Percentiles rank a stretch among this genome's conserved stretches.
phyloP scores from a whole-genome alignment of 202 grass and related monocot genomes.

The Digitaria exilis region DNA sequence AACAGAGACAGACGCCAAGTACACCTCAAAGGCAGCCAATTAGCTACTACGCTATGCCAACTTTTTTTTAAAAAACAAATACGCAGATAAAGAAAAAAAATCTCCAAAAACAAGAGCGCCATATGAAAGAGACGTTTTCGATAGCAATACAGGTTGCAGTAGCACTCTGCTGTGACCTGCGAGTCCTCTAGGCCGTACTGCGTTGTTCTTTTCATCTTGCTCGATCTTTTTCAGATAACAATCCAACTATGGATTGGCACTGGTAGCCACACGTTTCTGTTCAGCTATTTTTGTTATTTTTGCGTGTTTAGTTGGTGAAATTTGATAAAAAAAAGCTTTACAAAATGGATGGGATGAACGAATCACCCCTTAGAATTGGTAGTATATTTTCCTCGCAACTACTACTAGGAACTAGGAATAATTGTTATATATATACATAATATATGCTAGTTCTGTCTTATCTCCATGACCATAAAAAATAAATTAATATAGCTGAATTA shows the following conservation, averaged over 20 bases:
- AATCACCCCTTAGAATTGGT: no score
- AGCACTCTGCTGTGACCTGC: neutral
- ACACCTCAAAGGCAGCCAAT: neutral
- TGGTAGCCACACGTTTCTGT: no score
- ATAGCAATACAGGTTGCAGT: neutral
- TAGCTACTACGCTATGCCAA: neutral
- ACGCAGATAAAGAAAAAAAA: neutral
- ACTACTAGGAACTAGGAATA: neutral
- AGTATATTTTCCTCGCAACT: neutral
- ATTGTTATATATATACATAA: no score
- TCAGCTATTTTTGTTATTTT: no score
- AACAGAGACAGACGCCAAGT: neutral
- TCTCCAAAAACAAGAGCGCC: neutral
- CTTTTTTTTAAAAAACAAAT: neutral
- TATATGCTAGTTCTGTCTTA: neutral
- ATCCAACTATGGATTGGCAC: no score
- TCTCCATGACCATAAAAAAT: neutral
- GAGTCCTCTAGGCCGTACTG: neutral
- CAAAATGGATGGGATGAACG: no score
- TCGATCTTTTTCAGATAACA: no score
- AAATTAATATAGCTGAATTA: neutral
- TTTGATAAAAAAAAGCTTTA: no score
- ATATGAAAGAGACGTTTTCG: neutral
- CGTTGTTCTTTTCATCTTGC: no score
- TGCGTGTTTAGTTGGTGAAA: no score